These are phyloP conservation scores for Torulaspora quercuum DNA, from an alignment of 805 yeast species.

Conservation along the genomic window DNA sequence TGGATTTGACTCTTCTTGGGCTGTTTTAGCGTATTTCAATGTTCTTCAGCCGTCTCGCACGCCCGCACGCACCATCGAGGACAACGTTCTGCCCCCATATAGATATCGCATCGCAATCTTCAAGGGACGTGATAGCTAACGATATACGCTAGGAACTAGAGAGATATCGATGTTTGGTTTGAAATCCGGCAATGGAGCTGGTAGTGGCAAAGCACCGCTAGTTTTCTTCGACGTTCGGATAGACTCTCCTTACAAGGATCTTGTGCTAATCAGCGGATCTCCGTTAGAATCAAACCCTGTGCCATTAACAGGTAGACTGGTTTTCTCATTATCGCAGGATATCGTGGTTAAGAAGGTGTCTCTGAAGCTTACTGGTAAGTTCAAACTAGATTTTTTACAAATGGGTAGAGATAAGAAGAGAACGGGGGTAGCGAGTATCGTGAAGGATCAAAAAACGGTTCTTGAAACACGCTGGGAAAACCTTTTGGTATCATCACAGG, in stretches of 20 bases:
- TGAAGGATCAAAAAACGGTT: constrained; percentile 52
- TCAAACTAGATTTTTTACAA: constrained; percentile 56
- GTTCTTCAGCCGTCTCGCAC: too few relatives aligned
- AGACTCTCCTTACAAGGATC: constrained; percentile 48
- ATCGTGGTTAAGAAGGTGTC: constrained; percentile 57
- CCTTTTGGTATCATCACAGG: constrained; percentile 37
- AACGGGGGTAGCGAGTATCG: constrained; percentile 38
- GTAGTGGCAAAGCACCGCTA: constrained; percentile 10
- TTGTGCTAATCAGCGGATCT: constrained; percentile 71
- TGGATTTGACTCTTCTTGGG: too few relatives aligned
- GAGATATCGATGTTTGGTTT: constrained; percentile 9
- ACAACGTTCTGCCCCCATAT: too few relatives aligned
- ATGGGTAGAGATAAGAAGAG: constrained; percentile 39
- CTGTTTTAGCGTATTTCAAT: too few relatives aligned
- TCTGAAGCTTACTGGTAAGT: constrained; percentile 58
- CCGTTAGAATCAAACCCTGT: constrained; percentile 73
- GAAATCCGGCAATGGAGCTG: constrained; percentile 7
- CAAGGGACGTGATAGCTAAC: too few relatives aligned
- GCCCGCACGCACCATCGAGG: too few relatives aligned
- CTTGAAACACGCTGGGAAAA: constrained; percentile 77
- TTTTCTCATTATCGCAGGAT: constrained; percentile 67
- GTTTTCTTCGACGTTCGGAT: constrained; percentile 36
- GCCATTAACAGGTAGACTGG: constrained; percentile 70
- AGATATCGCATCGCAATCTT: too few relatives aligned
- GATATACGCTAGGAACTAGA: too few relatives aligned